Evolutionary conservation across 1,284 basidiomycete species (phyloP).

Genomic region (Fomitopsis palustris): DNA sequence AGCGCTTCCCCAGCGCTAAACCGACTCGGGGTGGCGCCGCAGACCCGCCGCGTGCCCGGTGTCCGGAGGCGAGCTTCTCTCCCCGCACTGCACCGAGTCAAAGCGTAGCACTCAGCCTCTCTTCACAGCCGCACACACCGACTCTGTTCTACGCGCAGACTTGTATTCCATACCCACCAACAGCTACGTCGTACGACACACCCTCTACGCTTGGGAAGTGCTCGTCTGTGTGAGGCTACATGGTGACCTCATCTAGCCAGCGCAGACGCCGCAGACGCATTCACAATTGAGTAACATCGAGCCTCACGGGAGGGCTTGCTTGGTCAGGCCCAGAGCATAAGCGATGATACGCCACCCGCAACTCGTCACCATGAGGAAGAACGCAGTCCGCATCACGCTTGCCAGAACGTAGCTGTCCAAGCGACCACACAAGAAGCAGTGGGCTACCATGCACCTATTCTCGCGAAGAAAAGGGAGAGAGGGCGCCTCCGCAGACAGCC

Average conservation of each 20-base stretch:
- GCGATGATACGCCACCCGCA: too few species aligned
- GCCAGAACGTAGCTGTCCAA: neutral
- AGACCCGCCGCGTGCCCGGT: neutral
- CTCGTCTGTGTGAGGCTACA: neutral
- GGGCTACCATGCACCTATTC: neutral
- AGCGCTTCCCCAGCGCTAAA: conserved; percentile 2
- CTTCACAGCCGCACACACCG: neutral
- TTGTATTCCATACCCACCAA: neutral
- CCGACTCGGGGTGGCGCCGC: conserved; percentile 3
- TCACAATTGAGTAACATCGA: neutral
- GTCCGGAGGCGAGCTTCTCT: neutral
- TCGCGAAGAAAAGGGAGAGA: neutral
- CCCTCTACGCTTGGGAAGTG: neutral
- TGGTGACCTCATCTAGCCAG: neutral
- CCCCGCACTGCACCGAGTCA: neutral
- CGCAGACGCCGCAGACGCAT: neutral
- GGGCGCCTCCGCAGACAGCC: neutral
- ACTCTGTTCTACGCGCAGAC: neutral
- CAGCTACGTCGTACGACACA: neutral
- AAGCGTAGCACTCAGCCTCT: neutral
- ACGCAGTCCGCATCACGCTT: neutral
- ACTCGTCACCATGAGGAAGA: neutral
- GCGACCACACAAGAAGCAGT: neutral
- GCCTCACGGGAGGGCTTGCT: neutral
- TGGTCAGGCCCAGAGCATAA: neutral